Base-by-base conservation (phyloP, 768 basidiomycete species). In the Mycena sanguinolenta region DNA sequence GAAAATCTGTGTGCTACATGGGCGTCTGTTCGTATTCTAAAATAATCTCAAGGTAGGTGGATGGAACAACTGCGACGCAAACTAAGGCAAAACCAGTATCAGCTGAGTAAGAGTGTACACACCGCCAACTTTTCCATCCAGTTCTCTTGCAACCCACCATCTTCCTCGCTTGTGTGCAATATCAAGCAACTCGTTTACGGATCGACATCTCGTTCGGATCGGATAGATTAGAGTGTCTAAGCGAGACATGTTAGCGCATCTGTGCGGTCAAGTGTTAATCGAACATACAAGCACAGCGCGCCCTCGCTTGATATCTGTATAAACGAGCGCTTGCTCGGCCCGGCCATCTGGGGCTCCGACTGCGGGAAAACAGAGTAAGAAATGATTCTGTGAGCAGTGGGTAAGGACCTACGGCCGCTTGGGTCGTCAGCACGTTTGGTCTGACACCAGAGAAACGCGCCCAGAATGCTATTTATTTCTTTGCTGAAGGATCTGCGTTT, bases 21-120 rank as follows among this genome's bases (percentile, higher is more conserved):
- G n/a, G n/a, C n/a, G n/a, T n/a, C n/a, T n/a, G n/a, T n/a, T n/a
- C n/a, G n/a, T n/a, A n/a, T n/a, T 14, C 13, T 19, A 19, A 19
- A 38, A 38, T 57, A 23, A 57, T 38, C n/a, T 57, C 55, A 34
- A 57, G n/a, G 14, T n/a, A 57, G 12, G 55, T 57, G 34, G 55
- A 57, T 10, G 55, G 55, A 13, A 21, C 55, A 38, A 36, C 55
- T 57, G 55, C 3, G 7, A 52, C 12, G 19, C 44, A 46, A 46
- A 23, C 12, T 34, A 8, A 57, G 34, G 19, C 44, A 46, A 46
- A 23, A 19, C n/a, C 21, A 57, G 34, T 36, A 57, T 46, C 44
- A 12, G 34, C 2, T 9, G n/a, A 27, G 50, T n/a, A 38, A n/a
- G 34, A 14, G 39, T 7, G 21, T 9, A 44, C 61, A 3, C 14